Percentiles rank a stretch among this genome's conserved stretches.
phyloP scores from a whole-genome alignment of 2,329 filamentous ascomycete species.

The Dendrostoma leiphaemia region DNA sequence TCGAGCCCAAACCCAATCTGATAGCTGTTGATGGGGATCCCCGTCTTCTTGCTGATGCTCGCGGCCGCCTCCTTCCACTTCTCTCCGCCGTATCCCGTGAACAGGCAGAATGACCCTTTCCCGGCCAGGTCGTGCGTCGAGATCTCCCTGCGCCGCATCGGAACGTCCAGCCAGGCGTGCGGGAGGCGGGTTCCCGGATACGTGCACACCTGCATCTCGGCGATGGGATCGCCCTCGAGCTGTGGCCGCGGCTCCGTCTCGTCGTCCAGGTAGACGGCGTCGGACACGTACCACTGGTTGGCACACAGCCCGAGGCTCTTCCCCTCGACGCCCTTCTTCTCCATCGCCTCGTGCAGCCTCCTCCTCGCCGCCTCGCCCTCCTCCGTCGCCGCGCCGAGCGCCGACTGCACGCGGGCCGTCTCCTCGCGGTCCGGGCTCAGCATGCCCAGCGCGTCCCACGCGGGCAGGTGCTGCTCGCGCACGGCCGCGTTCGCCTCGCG shows the following conservation, averaged over 20 bases:
- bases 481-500: slow-evolving; percentile 24
- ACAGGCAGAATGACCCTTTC: slow-evolving; percentile 40
- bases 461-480: slow-evolving; percentile 31
- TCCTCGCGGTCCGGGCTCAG: slow-evolving; percentile 26
- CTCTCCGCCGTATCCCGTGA: slow-evolving; percentile 48
- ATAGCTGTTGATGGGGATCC: slow-evolving; percentile 39
- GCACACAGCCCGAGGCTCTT: slow-evolving; percentile 53
- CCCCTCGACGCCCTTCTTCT: slow-evolving; percentile 39
- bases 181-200: slow-evolving; percentile 53
- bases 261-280: slow-evolving; percentile 33
- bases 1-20: slow-evolving; percentile 50
- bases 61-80: slow-evolving; percentile 44
- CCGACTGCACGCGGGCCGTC: slow-evolving; percentile 29
- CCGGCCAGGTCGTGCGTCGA: slow-evolving; percentile 54
- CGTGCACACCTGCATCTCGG: slow-evolving; percentile 40
- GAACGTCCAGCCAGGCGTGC: slow-evolving; percentile 52
- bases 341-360: slow-evolving; percentile 36
- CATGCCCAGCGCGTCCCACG: slow-evolving; percentile 35
- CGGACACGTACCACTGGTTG: slow-evolving; percentile 49
- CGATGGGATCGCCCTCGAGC: slow-evolving; percentile 32
- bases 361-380: slow-evolving; percentile 34
- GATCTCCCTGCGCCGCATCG: slow-evolving; percentile 27
- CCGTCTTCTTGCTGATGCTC: slow-evolving; percentile 30
- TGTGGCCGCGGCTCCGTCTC: slow-evolving; percentile 21
- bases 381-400: slow-evolving; percentile 32